Base-by-base conservation (phyloP, 495 filamentous ascomycete species). In the Pseudomonodictys pantanalensis region DNA sequence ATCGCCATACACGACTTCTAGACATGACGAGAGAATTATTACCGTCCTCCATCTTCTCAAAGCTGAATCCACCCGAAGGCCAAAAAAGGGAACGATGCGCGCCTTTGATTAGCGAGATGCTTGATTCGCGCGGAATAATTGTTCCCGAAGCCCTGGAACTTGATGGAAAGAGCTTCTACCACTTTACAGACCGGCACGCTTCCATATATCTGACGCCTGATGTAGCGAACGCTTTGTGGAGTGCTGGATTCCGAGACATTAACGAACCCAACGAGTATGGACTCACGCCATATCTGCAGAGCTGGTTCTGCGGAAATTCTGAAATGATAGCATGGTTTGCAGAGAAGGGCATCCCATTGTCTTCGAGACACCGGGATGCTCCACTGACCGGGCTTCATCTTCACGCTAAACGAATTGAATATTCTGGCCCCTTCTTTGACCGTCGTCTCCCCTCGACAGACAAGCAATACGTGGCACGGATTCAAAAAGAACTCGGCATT, bases 321-420 rank as follows among this genome's bases (percentile, higher is more conserved):
- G 24, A 20, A 52, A 52, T 52, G 49, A 29, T 52, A 52, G 6
- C 25, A 18, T 52, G 49, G 49, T 52, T 52, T 23, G 28, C 28
- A 32, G 49, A 52, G 3, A 52, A 52, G 49, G 49, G 49, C 25
- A 18, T 52, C 4, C 29, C 49, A 9, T 12, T 52, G 11, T 52
- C 49, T n/a, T 52, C 49, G 30, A 52, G 24, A 38, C 49, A 52
- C 20, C 49, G 49, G 3, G 49, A 52, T 38, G 49, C 28, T 32
- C 28, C 49, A 52, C 38, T 52, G 29, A 52, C 49, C 18, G 49
- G 6, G 12, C 28, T 52, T 20, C 49, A 52, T 39, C 49, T 52
- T 32, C 38, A 52, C 20, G 49, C 49, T 25, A 5, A 10, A 9
- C 49, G 49, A 25, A 29, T 35, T 10, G 20, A 52, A 4, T 15